Conservation (phyloP, 352 stramenopile species). For the Phytophthora multivora region DNA sequence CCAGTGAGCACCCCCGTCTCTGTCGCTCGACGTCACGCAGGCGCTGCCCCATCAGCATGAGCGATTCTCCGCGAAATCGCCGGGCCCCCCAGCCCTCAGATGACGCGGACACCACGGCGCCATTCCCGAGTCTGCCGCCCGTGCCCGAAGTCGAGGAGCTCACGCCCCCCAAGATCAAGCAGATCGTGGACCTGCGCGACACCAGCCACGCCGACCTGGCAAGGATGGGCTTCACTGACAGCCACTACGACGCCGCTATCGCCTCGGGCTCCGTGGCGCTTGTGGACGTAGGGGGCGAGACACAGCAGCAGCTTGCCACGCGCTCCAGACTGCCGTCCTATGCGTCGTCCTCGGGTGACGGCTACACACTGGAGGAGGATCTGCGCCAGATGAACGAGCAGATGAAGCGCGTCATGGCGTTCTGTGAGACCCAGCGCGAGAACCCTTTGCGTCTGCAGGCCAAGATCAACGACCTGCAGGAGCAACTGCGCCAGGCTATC, state of each 20-base stretch:
- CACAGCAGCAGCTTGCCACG: constrained; percentile 10
- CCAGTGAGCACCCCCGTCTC: constrained; percentile 26
- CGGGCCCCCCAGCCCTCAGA: constrained; percentile 14
- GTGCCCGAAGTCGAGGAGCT: constrained; percentile 33
- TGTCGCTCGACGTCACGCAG: constrained; percentile 33
- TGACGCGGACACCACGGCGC: constrained; percentile 15
- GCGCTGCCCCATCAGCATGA: constrained; percentile 35
- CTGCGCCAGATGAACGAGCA: constrained; percentile 79
- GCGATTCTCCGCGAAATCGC: constrained; percentile 26
- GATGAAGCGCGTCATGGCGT: constrained; percentile 82
- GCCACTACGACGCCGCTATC: constrained; percentile 24
- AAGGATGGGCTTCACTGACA: constrained; percentile 31
- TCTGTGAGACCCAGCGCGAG: constrained; percentile 76
- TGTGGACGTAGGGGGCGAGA: constrained; percentile 23
- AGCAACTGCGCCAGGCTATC: constrained; percentile 75
- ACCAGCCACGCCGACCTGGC: constrained; percentile 23
- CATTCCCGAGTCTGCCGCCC: constrained; percentile 31
- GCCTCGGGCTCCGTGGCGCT: constrained; percentile 27
- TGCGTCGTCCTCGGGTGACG: constrained; percentile 41
- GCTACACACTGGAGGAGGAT: constrained; percentile 74
- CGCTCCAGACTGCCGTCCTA: constrained; percentile 46
- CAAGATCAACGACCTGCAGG: constrained; percentile 81
- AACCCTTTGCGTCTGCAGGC: constrained; percentile 73
- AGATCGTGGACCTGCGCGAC: constrained; percentile 30
- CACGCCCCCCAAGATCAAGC: constrained; percentile 14